A percentile compares a stretch with the other conserved stretches of the same genome.
These are phyloP conservation scores for Coemansia umbellata DNA, from an alignment of 192 early-diverging fungal species.

Conservation along the genomic window DNA sequence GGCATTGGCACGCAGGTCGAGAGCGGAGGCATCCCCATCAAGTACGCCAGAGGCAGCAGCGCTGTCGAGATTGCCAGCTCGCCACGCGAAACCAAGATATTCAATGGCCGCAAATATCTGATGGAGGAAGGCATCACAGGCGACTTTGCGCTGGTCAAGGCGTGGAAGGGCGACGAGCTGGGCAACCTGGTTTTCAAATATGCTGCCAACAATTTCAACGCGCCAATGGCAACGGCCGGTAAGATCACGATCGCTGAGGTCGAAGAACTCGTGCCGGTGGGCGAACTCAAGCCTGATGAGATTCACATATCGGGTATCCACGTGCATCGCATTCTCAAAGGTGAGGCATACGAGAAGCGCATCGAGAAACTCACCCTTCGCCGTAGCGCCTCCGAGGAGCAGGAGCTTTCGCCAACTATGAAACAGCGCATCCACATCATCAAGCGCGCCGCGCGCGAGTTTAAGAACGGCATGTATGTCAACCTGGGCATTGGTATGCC, in stretches of 20 bases:
- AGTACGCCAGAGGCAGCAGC: conserved; percentile 53
- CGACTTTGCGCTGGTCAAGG: conserved; percentile 74
- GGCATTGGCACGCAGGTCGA: conserved; percentile 68
- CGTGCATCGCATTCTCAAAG: conserved; percentile 69
- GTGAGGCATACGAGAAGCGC: conserved; percentile 67
- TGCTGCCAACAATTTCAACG: conserved; percentile 75
- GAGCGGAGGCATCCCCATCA: conserved; percentile 70
- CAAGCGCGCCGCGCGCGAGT: conserved; percentile 71
- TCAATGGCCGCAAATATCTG: conserved; percentile 65
- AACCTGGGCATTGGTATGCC: conserved; percentile 81
- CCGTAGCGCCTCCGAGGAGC: conserved; percentile 31
- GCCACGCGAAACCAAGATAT: conserved; percentile 65
- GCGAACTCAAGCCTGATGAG: conserved; percentile 62
- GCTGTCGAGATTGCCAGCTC: conserved; percentile 53
- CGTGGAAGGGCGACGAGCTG: conserved; percentile 80
- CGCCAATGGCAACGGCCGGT: conserved; percentile 68
- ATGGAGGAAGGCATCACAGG: conserved; percentile 75
- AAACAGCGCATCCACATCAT: conserved; percentile 66
- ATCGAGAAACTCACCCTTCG: conserved; percentile 64
- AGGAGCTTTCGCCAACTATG: conserved; percentile 31
- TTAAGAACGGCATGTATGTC: conserved; percentile 70
- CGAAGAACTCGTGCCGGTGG: conserved; percentile 72
- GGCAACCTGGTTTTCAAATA: conserved; percentile 72
- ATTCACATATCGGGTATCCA: conserved; percentile 73
- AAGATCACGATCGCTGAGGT: conserved; percentile 76